These are phyloP conservation scores for Mucor piriformis DNA, from an alignment of 371 early-diverging fungal genomes.

Conservation along the genomic window DNA sequence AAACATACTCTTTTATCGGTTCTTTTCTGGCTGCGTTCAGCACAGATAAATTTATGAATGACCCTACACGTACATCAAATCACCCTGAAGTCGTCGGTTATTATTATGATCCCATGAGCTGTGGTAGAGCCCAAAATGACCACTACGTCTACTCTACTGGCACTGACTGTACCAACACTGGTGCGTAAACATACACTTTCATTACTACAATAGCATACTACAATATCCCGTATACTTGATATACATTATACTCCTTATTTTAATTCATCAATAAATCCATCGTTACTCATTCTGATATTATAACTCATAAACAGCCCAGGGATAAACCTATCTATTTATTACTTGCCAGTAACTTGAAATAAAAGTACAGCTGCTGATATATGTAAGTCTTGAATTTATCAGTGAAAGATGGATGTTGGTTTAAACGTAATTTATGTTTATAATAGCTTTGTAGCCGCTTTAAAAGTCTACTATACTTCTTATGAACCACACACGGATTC, in stretches of 20 bases:
- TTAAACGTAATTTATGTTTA: too few relatives aligned
- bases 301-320: too few relatives aligned
- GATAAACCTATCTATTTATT: too few relatives aligned
- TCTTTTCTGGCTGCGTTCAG: slow-evolving; percentile 15
- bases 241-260: not conserved
- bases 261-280: not conserved
- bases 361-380: too few relatives aligned
- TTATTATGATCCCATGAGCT: slow-evolving; percentile 47
- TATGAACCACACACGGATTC: too few relatives aligned
- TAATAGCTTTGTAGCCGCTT: too few relatives aligned
- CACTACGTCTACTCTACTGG: not conserved
- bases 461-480: too few relatives aligned
- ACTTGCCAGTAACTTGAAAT: too few relatives aligned
- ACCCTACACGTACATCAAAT: slow-evolving; percentile 46
- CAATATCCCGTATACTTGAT: not conserved
- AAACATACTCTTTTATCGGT: slow-evolving; percentile 5
- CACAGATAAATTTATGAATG: slow-evolving; percentile 26
- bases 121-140: slow-evolving; percentile 8
- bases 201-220: not conserved
- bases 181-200: not conserved
- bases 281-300: not conserved
- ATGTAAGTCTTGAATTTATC: too few relatives aligned
- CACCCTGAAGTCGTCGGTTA: slow-evolving; percentile 43
- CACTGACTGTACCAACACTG: slow-evolving; percentile 28
- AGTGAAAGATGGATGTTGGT: too few relatives aligned